These are phyloP conservation scores for Arthromyces matolae DNA, from an alignment of 768 basidiomycete genomes.

Conservation along the genomic window DNA sequence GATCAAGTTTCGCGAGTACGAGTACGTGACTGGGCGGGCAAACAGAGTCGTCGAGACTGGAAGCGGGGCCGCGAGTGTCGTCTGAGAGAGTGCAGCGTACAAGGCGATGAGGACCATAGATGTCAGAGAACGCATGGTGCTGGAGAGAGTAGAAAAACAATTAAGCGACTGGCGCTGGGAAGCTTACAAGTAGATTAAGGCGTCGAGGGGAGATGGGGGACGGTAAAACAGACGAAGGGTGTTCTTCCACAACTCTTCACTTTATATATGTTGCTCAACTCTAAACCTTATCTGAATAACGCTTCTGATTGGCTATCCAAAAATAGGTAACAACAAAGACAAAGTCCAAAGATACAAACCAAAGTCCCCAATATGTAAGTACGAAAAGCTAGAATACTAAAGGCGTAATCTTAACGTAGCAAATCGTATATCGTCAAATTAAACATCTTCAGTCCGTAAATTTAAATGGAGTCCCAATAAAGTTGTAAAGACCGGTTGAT, in stretches of 20 bases:
- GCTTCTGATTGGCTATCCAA: slow-evolving; percentile 18
- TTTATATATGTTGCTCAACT: slow-evolving; percentile 12
- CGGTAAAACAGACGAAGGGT: neutral
- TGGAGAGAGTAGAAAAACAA: slow-evolving; percentile 13
- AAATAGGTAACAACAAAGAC: slow-evolving; percentile 7
- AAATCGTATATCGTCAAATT: too few species aligned
- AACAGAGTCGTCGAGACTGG: slow-evolving; percentile 25
- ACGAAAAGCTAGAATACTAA: neutral
- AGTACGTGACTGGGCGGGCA: slow-evolving; percentile 17
- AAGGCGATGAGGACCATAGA: slow-evolving; percentile 38
- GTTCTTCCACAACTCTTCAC: neutral
- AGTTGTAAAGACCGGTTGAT: too few species aligned
- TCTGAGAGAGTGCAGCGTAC: slow-evolving; percentile 31
- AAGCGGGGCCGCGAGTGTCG: slow-evolving; percentile 36
- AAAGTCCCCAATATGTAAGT: neutral
- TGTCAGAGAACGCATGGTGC: slow-evolving; percentile 31
- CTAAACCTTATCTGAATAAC: slow-evolving; percentile 18
- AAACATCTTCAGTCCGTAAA: too few species aligned
- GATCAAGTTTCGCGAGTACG: slow-evolving; percentile 10
- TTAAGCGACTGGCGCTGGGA: slow-evolving; percentile 28
- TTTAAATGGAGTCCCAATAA: too few species aligned
- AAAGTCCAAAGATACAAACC: neutral
- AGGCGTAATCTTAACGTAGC: too few species aligned
- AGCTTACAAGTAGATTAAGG: slow-evolving; percentile 8
- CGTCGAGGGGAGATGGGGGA: slow-evolving; percentile 14